These are phyloP conservation scores for Alternaria sp. DNA, from an alignment of 2,329 filamentous ascomycete genomes.

Conservation along the genomic window DNA sequence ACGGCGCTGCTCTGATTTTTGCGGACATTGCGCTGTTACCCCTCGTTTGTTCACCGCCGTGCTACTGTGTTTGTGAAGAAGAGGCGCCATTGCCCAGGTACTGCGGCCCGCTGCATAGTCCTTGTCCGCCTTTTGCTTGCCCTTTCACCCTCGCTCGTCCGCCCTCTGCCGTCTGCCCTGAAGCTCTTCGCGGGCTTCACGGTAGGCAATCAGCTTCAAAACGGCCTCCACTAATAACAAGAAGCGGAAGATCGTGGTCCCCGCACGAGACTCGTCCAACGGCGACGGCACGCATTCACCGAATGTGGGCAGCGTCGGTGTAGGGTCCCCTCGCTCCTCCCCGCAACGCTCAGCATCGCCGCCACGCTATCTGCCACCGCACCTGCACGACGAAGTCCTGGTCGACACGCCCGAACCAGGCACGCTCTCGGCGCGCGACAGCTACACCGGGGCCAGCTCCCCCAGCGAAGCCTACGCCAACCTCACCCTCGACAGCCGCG, in stretches of 20 bases:
- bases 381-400: slow-evolving; percentile 60
- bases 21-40: slow-evolving; percentile 28
- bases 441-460: slow-evolving; percentile 51
- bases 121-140: slow-evolving; percentile 1
- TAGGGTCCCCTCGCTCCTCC: slow-evolving; percentile 47
- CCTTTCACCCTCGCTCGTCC: slow-evolving; percentile 1
- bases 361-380: slow-evolving; percentile 61
- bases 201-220: slow-evolving; percentile 47
- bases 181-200: slow-evolving; percentile 48
- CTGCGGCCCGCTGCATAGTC: slow-evolving; percentile 16
- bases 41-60: slow-evolving; percentile 22
- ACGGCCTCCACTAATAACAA: slow-evolving; percentile 54
- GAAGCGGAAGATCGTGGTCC: slow-evolving; percentile 55
- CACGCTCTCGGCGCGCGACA: slow-evolving; percentile 37
- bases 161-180: slow-evolving; percentile 35
- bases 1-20: slow-evolving; percentile 29
- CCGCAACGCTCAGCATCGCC: slow-evolving; percentile 47
- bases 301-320: slow-evolving; percentile 39
- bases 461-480: slow-evolving; percentile 61
- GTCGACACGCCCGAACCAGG: slow-evolving; percentile 39
- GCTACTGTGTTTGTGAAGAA: slow-evolving; percentile 6
- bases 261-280: slow-evolving; percentile 26
- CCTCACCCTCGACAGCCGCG: slow-evolving; percentile 56
- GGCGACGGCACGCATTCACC: slow-evolving; percentile 27
- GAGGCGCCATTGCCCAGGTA: slow-evolving; percentile 4